phyloP scores from a whole-genome alignment of 768 basidiomycete species.

The Lactarius akahatsu region DNA sequence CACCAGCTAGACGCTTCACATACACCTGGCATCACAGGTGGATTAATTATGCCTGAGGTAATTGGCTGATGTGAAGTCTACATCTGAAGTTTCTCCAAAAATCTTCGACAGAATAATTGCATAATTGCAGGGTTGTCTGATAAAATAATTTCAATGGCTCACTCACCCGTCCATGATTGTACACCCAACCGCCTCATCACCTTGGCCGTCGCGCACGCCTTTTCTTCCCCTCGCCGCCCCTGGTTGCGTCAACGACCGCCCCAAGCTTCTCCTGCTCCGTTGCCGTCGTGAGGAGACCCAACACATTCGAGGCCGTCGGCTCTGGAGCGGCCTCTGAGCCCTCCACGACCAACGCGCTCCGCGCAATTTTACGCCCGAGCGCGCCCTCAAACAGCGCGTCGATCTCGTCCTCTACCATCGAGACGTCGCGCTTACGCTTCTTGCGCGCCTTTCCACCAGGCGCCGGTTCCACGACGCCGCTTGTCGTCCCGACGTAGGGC shows the following conservation, averaged over 20 bases:
- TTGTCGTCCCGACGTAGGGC: not conserved
- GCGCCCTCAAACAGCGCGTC: slow-evolving; percentile 64
- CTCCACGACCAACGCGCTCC: slow-evolving; percentile 42
- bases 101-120: too few relatives aligned
- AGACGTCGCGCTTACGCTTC: slow-evolving; percentile 50
- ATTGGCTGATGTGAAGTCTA: too few relatives aligned
- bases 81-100: too few relatives aligned
- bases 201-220: slow-evolving; percentile 36
- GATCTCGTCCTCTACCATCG: slow-evolving; percentile 75
- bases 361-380: slow-evolving; percentile 60
- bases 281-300: not conserved
- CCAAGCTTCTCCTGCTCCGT: slow-evolving; percentile 35
- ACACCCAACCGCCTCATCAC: not conserved
- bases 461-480: not conserved
- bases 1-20: too few relatives aligned
- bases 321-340: not conserved
- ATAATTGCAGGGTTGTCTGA: too few relatives aligned
- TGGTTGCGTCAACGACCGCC: slow-evolving; percentile 59
- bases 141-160: too few relatives aligned
- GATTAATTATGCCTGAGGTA: too few relatives aligned
- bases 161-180: too few relatives aligned
- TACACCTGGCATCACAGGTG: too few relatives aligned
- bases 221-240: slow-evolving; percentile 42
- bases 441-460: slow-evolving; percentile 25
- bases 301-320: not conserved